Percentiles rank a stretch among this genome's conserved stretches.
These are phyloP conservation scores for Fusarium clavum DNA, from an alignment of 2,329 filamentous ascomycete genomes.

Conservation along the genomic window DNA sequence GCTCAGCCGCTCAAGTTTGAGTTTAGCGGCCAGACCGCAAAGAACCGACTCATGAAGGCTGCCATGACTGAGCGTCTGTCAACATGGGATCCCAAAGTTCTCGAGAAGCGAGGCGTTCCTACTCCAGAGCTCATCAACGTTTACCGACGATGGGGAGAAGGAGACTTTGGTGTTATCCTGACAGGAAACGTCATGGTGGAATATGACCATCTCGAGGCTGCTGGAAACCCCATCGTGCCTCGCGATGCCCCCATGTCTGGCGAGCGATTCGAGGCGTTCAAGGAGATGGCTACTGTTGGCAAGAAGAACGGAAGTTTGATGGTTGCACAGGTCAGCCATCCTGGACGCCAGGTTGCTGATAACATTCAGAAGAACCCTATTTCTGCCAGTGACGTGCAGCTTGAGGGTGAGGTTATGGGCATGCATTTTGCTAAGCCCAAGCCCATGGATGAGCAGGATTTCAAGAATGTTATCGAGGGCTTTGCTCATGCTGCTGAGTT, in stretches of 20 bases:
- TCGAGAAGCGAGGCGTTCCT: constrained; percentile 60
- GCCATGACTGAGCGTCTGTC: constrained; percentile 75
- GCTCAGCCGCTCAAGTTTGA: constrained; percentile 60
- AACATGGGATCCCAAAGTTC: constrained; percentile 67
- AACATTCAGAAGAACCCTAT: constrained; percentile 52
- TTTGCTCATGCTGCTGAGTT: constrained; percentile 73
- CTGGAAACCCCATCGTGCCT: constrained; percentile 70
- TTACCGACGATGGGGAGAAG: constrained; percentile 71
- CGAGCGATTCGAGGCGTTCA: constrained; percentile 71
- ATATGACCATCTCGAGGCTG: constrained; percentile 66
- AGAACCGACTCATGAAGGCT: constrained; percentile 75
- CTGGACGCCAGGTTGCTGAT: constrained; percentile 57
- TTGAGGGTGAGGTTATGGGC: constrained; percentile 43
- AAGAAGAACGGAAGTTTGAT: constrained; percentile 71
- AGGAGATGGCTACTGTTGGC: constrained; percentile 62
- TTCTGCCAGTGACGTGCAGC: constrained; percentile 55
- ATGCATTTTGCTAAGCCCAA: constrained; percentile 60
- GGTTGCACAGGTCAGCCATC: constrained; percentile 66
- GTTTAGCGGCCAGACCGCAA: constrained; percentile 66
- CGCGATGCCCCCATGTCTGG: constrained; percentile 62
- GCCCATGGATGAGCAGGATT: constrained; percentile 65
- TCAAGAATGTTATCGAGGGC: constrained; percentile 66
- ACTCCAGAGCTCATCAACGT: constrained; percentile 60
- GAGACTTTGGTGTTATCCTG: constrained; percentile 65
- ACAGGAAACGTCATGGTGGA: constrained; percentile 75